Evolutionary conservation across 2,329 filamentous ascomycete genomes (phyloP).

Genomic region (Alternaria sp.): DNA sequence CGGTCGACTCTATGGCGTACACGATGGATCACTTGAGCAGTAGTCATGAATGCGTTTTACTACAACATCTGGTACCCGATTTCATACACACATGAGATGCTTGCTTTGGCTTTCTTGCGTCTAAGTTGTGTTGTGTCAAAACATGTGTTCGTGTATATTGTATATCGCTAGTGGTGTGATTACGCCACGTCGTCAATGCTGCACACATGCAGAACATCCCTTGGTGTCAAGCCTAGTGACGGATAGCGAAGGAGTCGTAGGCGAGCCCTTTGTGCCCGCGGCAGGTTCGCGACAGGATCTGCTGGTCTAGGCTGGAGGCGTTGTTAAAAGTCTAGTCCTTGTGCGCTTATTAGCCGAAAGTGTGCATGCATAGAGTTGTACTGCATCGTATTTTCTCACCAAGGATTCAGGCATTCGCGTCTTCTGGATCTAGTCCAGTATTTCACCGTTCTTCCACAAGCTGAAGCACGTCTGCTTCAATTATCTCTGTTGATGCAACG

Average conservation of each 20-base stretch:
- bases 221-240: slow-evolving; percentile 1
- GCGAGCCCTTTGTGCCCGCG: background rate
- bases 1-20: background rate
- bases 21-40: background rate
- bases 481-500: background rate
- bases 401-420: background rate
- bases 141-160: background rate
- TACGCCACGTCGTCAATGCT: slow-evolving; percentile 3
- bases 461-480: background rate
- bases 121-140: background rate
- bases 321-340: background rate
- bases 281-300: background rate
- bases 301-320: slow-evolving; percentile 13
- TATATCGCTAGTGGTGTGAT: background rate
- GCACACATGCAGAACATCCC: background rate
- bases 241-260: slow-evolving; percentile 11
- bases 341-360: background rate
- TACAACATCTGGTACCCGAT: background rate
- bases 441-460: too few relatives aligned
- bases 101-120: background rate
- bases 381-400: background rate
- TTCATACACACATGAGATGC: background rate
- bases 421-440: background rate
- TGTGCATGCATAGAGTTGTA: background rate
- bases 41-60: background rate